Conservation (phyloP, 345 rosid species). For the Erodium maritimum region DNA sequence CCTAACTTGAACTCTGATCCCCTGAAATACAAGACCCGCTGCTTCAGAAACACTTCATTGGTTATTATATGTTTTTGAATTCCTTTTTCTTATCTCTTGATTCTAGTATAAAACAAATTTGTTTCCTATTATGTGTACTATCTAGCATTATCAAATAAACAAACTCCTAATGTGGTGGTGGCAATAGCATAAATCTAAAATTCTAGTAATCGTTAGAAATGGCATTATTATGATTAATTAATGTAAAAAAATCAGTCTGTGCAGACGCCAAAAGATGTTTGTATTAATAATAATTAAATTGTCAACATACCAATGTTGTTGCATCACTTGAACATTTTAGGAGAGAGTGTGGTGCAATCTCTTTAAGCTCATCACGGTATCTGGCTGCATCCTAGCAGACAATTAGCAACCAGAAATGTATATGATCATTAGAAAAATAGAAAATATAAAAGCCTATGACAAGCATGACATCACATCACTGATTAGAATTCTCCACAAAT, state of each 20-base stretch:
- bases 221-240: no score
- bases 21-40: slow-evolving; percentile 24
- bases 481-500: no score
- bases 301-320: slow-evolving; percentile 47
- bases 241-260: no score
- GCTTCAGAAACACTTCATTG: no score
- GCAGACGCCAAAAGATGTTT: background rate
- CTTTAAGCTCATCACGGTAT: slow-evolving; percentile 40
- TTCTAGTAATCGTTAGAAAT: no score
- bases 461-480: background rate
- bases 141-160: no score
- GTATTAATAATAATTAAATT: background rate
- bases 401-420: background rate
- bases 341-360: slow-evolving; percentile 51
- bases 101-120: no score
- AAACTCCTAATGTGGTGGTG: no score
- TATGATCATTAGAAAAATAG: background rate
- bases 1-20: slow-evolving; percentile 59
- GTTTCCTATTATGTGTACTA: no score
- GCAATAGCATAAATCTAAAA: no score
- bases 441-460: background rate
- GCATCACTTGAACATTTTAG: slow-evolving; percentile 63
- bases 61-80: no score
- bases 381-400: slow-evolving; percentile 50
- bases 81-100: no score